Percentiles rank a stretch among this genome's conserved stretches.
These are phyloP conservation scores for Fusarium sp. DNA, from an alignment of 2,329 filamentous ascomycete species.

Conservation along the genomic window DNA sequence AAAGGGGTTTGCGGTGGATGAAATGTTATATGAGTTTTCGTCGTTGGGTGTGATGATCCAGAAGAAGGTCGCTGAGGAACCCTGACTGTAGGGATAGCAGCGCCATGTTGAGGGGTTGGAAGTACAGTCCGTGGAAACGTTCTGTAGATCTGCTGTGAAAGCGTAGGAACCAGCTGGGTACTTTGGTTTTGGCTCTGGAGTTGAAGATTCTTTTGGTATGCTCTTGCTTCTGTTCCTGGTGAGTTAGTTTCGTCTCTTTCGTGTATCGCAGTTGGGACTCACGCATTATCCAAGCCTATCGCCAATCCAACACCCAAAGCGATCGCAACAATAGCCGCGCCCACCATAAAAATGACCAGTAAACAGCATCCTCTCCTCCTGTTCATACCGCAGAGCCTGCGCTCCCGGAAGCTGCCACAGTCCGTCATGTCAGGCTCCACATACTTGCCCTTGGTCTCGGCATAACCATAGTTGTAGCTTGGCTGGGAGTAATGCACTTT, in stretches of 20 bases:
- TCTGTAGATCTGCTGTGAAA: constrained; percentile 69
- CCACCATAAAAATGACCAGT: constrained; percentile 46
- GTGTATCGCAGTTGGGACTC: constrained; percentile 26
- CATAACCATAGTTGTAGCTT: constrained; percentile 40
- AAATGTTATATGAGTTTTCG: constrained; percentile 62
- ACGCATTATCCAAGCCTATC: constrained; percentile 56
- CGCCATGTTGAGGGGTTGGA: constrained; percentile 69
- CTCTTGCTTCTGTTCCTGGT: constrained; percentile 12
- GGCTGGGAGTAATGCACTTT: constrained; percentile 37
- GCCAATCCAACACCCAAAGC: constrained; percentile 57
- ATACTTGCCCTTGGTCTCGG: constrained; percentile 34
- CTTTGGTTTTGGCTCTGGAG: constrained; percentile 16
- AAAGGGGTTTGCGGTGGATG: constrained; percentile 67
- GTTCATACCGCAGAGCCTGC: constrained; percentile 7
- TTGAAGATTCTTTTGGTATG: constrained; percentile 9
- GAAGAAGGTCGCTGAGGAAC: constrained; percentile 65
- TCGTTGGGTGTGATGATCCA: constrained; percentile 68
- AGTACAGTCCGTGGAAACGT: constrained; percentile 67
- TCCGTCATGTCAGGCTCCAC: constrained; percentile 27
- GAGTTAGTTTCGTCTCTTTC: constrained; percentile 1
- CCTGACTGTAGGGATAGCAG: constrained; percentile 67
- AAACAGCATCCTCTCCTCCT: constrained; percentile 51
- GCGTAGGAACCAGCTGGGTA: constrained; percentile 75
- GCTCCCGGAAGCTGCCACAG: constrained; percentile 27
- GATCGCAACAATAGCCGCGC: constrained; percentile 51